phyloP scores from a whole-genome alignment of 805 yeast species.

The Komagataella mondaviorum region DNA sequence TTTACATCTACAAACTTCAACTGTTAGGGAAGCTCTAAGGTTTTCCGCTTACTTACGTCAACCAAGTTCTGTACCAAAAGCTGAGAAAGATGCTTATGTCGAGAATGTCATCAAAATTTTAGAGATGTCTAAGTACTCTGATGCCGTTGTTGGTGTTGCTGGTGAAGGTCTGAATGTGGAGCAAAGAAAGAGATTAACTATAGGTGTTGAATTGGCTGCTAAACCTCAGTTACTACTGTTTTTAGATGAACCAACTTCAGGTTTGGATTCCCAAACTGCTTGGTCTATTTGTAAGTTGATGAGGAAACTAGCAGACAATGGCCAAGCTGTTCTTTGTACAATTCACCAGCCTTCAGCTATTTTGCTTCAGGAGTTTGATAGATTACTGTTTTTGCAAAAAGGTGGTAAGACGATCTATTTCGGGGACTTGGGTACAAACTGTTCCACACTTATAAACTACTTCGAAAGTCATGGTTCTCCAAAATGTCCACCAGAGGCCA shows the following conservation, averaged over 20 bases:
- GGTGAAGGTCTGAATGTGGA: constrained; percentile 43
- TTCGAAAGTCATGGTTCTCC: constrained; percentile 56
- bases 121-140: constrained; percentile 39
- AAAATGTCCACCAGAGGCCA: constrained; percentile 54
- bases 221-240: constrained; percentile 39
- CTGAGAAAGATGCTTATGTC: constrained; percentile 35
- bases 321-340: constrained; percentile 50
- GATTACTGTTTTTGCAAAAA: constrained; percentile 51
- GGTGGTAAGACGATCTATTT: constrained; percentile 71
- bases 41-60: constrained; percentile 40
- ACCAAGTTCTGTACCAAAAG: constrained; percentile 21
- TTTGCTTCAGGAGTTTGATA: constrained; percentile 64
- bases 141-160: constrained; percentile 36
- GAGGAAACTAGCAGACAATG: constrained; percentile 35
- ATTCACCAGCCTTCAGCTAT: constrained; percentile 83
- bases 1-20: constrained; percentile 33
- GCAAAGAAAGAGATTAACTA: constrained; percentile 38
- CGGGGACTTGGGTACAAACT: constrained; percentile 57
- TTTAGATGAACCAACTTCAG: constrained; percentile 51
- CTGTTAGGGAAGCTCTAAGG: constrained; percentile 40
- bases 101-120: constrained; percentile 35
- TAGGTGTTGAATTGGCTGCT: constrained; percentile 44
- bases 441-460: constrained; percentile 40
- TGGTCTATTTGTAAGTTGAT: constrained; percentile 44
- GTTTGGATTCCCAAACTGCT: constrained; percentile 46